Evolutionary conservation across 805 yeast species (phyloP), one percentile per base, ranked within the genome.

Genomic region (Myxozyma sirexii): DNA sequence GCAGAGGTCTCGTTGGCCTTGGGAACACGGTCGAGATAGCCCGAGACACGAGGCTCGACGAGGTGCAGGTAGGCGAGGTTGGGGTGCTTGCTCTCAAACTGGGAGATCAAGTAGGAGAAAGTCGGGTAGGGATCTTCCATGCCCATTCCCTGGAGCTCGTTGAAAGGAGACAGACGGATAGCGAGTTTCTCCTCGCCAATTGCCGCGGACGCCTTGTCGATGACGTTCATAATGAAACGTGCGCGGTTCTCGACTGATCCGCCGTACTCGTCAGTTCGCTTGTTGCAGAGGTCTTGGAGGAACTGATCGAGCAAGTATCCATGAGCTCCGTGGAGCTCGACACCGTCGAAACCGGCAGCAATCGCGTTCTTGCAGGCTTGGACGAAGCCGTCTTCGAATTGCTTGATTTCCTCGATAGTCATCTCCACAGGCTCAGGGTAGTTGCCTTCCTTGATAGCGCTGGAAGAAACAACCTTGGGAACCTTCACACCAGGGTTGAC

Each of bases 321-420:
- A 69, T 85, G 82, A 31, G 90, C 90, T 29, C 76, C 77, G 70
- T 86, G 88, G 61, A 85, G 74, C 68, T 84, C 89, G 41, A 87
- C 81, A 66, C 85, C 84, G 71, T 86, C 90, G 54, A 81, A 79
- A 0, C 84, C 83, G 10, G 84, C 78, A 4, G 73, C 77, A 38
- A 79, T 72, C 1, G 88, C 83, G 63, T 78, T 76, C 62, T 75
- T 74, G 1, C 87, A 85, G 17, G 87, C 85, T 0, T 66, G 65
- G 8, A 75, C 82, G 69, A 77, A 86, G 15, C 72, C 73, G 35
- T 77, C 67, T 15, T 81, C 75, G 33, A 78, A 57, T 0, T 71
- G 68, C 53, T 78, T 68, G 62, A 86, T 77, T 48, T 83, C 82
- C 2, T 69, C 74, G 1, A 84, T 67, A 33, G 75, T 45, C 38